A percentile compares a stretch with the other conserved stretches of the same genome.
Conservation (phyloP, 306 rosid species). For the Geum urbanum region DNA sequence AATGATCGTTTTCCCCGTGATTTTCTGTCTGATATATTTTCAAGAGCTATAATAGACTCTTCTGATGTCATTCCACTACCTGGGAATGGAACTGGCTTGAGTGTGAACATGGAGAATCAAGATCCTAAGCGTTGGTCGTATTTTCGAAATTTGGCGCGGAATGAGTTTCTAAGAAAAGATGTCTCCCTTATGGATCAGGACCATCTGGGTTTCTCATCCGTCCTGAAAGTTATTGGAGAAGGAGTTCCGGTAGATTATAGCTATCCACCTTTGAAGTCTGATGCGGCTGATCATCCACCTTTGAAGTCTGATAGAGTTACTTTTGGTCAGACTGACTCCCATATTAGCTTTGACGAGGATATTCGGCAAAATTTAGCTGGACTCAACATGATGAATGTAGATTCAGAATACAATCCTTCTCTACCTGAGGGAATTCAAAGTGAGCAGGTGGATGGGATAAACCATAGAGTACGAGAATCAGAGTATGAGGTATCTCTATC, state of each 20-base stretch:
- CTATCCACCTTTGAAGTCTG: constrained; percentile 47
- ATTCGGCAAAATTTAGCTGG: constrained; percentile 36
- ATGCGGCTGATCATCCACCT: constrained; percentile 27
- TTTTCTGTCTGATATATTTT: constrained; percentile 51
- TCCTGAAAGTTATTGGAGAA: constrained; percentile 32
- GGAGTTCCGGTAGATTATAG: constrained; percentile 45
- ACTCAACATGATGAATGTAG: constrained; percentile 28
- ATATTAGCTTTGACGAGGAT: constrained; percentile 44
- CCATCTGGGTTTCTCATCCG: constrained; percentile 55
- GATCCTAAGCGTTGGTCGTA: constrained; percentile 83
- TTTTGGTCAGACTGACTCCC: constrained; percentile 41
- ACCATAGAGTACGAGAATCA: constrained; percentile 43
- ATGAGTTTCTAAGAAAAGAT: constrained; percentile 50
- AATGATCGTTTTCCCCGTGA: constrained; percentile 61
- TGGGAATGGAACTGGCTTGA: constrained; percentile 54
- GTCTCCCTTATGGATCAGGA: constrained; percentile 82
- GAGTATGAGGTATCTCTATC: constrained; percentile 46
- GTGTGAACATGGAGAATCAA: constrained; percentile 65
- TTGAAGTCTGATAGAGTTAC: constrained; percentile 46
- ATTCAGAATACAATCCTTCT: constrained; percentile 42
- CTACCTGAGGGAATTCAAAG: constrained; percentile 45
- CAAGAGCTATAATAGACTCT: constrained; percentile 39
- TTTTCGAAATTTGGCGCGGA: constrained; percentile 71
- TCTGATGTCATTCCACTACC: constrained; percentile 40
- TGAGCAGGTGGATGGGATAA: constrained; percentile 59